A percentile compares a stretch with the other conserved stretches of the same genome.
phyloP scores from a whole-genome alignment of 2,329 filamentous ascomycete species.

The Cytospora schulzeri region DNA sequence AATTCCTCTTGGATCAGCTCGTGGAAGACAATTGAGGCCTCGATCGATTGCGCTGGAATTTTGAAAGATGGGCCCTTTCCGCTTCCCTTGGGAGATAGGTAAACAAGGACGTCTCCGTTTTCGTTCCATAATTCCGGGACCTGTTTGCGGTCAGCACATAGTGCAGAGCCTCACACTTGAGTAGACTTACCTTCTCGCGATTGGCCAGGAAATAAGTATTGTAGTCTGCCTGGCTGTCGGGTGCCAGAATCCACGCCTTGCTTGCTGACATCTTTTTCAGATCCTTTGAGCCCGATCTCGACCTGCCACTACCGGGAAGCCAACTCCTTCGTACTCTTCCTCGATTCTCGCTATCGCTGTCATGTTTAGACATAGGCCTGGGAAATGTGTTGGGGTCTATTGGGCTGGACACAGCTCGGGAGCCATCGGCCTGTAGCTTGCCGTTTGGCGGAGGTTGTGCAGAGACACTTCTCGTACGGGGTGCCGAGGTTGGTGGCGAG shows the following conservation, averaged over 20 bases:
- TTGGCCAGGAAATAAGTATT: conserved; percentile 54
- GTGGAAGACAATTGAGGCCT: conserved; percentile 56
- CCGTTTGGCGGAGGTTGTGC: conserved; percentile 45
- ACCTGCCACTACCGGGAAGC: conserved; percentile 53
- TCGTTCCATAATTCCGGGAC: conserved; percentile 70
- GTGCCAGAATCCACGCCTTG: conserved; percentile 57
- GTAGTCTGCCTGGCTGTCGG: conserved; percentile 57
- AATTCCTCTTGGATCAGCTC: conserved; percentile 53
- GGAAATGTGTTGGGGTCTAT: conserved; percentile 33
- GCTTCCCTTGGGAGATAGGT: conserved; percentile 55
- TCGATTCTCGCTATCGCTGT: conserved; percentile 41
- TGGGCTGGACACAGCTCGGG: conserved; percentile 37
- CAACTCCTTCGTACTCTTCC: conserved; percentile 56
- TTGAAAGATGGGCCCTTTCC: conserved; percentile 62
- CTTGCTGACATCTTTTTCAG: conserved; percentile 28
- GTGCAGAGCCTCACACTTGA: background rate
- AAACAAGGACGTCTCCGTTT: conserved; percentile 57
- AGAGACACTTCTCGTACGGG: conserved; percentile 50
- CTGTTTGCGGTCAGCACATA: conserved; percentile 38
- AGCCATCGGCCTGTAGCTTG: conserved; percentile 33
- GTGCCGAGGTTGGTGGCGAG: conserved; percentile 34
- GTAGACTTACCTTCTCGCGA: conserved; percentile 53
- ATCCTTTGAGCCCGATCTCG: conserved; percentile 53
- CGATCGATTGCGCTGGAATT: conserved; percentile 55
- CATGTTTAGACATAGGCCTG: conserved; percentile 38